These are phyloP conservation scores for Lagenidium giganteum DNA, from an alignment of 352 stramenopile species.

Conservation along the genomic window DNA sequence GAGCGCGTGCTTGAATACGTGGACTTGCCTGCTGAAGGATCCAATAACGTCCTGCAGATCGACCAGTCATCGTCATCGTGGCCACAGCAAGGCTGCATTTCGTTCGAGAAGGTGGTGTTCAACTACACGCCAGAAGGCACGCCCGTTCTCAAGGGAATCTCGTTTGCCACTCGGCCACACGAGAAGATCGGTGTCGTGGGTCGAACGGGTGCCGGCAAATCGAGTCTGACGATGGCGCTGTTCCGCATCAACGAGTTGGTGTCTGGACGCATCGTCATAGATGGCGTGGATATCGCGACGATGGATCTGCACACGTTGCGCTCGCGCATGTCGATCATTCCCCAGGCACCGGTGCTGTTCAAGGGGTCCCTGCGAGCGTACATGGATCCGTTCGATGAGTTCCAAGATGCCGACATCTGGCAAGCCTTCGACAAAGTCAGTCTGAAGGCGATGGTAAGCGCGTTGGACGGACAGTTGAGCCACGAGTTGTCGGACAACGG, in stretches of 20 bases:
- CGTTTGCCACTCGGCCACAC: slow-evolving; percentile 31
- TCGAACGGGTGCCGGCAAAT: slow-evolving; percentile 77
- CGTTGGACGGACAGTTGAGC: slow-evolving; percentile 13
- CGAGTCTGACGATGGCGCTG: slow-evolving; percentile 67
- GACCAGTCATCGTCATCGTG: slow-evolving; percentile 34
- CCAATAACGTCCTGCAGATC: slow-evolving; percentile 7
- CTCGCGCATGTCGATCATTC: slow-evolving; percentile 24
- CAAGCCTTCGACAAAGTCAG: slow-evolving; percentile 61
- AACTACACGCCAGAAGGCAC: slow-evolving; percentile 51
- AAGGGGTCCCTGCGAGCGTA: slow-evolving; percentile 77
- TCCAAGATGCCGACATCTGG: slow-evolving; percentile 62
- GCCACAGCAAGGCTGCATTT: slow-evolving; percentile 60
- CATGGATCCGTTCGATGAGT: slow-evolving; percentile 85
- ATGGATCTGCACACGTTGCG: slow-evolving; percentile 16
- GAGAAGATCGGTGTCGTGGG: slow-evolving; percentile 71
- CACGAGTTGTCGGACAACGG: slow-evolving; percentile 67
- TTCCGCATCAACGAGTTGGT: slow-evolving; percentile 84
- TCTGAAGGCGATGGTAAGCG: slow-evolving; percentile 31
- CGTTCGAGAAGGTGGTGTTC: slow-evolving; percentile 75
- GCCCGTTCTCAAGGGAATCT: slow-evolving; percentile 34
- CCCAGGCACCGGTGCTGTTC: slow-evolving; percentile 82
- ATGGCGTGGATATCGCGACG: slow-evolving; percentile 20
- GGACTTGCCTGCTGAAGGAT: slow-evolving; percentile 31
- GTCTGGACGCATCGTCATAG: slow-evolving; percentile 27
- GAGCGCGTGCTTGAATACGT: slow-evolving; percentile 88